Evolutionary conservation across 768 basidiomycete species (phyloP).

Genomic region (Termitomyces sp.): DNA sequence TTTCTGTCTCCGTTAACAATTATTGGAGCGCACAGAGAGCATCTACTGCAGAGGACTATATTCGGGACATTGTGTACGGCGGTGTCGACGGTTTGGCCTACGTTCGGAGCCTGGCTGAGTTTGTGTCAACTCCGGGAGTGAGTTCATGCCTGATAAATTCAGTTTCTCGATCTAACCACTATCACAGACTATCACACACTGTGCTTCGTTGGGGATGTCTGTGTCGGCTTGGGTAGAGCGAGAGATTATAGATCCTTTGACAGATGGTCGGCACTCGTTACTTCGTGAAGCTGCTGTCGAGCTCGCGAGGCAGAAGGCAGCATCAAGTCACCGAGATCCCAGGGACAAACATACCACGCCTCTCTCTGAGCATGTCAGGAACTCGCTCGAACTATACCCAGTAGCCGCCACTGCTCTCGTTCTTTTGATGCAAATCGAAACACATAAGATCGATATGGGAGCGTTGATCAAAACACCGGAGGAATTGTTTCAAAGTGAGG

Average conservation of each 20-base stretch:
- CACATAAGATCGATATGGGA: constrained; percentile 53
- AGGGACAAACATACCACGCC: neutral
- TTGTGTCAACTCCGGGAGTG: constrained; percentile 38
- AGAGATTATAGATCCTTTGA: constrained; percentile 43
- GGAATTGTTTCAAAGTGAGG: constrained; percentile 47
- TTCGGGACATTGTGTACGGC: constrained; percentile 76
- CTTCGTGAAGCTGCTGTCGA: constrained; percentile 38
- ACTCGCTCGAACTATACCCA: constrained; percentile 41
- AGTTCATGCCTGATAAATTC: neutral
- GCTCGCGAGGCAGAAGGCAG: constrained; percentile 16
- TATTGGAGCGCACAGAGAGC: constrained; percentile 52
- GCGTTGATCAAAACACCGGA: constrained; percentile 42
- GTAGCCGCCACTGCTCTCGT: constrained; percentile 35
- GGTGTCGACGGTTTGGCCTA: constrained; percentile 77
- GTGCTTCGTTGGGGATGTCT: constrained; percentile 30
- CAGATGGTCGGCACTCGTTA: constrained; percentile 43
- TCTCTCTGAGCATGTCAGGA: constrained; percentile 32
- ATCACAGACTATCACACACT: constrained; percentile 2
- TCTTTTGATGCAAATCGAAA: constrained; percentile 36
- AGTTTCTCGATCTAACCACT: neutral
- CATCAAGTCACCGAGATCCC: constrained; percentile 2
- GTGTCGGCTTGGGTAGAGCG: constrained; percentile 40
- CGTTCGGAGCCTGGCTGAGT: constrained; percentile 73
- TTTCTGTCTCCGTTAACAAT: constrained; percentile 14
- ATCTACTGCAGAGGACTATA: constrained; percentile 58